Evolutionary conservation across 768 basidiomycete species (phyloP), one percentile per base, ranked within the genome.

Genomic region (Leccinum subgranulosum): DNA sequence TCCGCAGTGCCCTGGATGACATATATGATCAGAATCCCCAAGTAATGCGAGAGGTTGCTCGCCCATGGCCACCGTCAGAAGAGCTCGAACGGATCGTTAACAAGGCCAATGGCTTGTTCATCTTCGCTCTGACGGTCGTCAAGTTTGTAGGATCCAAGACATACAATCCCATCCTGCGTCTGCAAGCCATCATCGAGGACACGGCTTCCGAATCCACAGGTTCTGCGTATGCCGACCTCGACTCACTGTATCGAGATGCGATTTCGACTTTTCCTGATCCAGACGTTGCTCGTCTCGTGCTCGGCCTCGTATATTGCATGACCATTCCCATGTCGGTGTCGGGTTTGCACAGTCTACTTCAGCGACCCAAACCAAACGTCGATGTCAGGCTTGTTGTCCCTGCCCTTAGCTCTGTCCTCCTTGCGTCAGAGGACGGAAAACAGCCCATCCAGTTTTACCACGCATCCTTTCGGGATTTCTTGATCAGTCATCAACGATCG

Each of bases 111-210:
- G 65, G 69, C 1, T 60, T 70, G 10, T 72, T 72, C 48, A 66
- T 70, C 10, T 69, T 69, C 48, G 62, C 70, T 2, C 36, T 69
- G 23, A 69, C 71, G 1, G 65, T 71, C 6, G 53, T 67, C 50
- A 66, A 66, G 47, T 71, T 66, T 43, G 60, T 71, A 8, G 67
- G 61, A 21, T 58, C 57, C n/a, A 49, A 55, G 23, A 52, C 63
- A 3, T 61, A 67, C 47, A 59, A 65, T 49, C 64, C 64, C 21
- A n/a, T 53, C 19, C 17, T 49, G n/a, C 59, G 64, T 27, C 59
- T 65, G 25, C 59, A 61, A 53, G 55, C 50, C 7, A 49, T 60
- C 15, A 27, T 65, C 29, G 59, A 57, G 8, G 64, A 60, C 14
- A 58, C n/a, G 46, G 9, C 52, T 48, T 56, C 14, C 31, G 47